phyloP scores from a whole-genome alignment of 306 rosid species.

The Castanea crenata region DNA sequence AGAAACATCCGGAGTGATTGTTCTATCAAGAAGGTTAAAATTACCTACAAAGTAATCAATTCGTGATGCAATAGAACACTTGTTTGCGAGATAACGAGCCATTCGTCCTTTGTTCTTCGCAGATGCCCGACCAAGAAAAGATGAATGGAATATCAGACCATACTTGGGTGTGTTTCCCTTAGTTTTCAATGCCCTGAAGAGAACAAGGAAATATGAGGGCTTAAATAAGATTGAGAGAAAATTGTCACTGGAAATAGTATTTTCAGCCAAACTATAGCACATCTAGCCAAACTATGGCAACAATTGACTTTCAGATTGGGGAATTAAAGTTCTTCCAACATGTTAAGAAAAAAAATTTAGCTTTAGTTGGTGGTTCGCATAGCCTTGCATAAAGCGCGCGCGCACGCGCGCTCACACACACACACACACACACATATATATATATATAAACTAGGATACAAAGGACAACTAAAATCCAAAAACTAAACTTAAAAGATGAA shows the following conservation, averaged over 20 bases:
- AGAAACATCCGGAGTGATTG: neutral
- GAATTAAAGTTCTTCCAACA: too few species aligned
- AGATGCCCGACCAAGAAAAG: constrained; percentile 95
- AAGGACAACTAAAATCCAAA: too few species aligned
- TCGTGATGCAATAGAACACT: constrained; percentile 95
- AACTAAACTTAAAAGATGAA: too few species aligned
- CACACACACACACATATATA: too few species aligned
- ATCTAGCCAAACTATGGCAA: too few species aligned
- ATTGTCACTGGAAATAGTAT: neutral
- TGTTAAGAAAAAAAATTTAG: too few species aligned
- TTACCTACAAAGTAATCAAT: constrained; percentile 95
- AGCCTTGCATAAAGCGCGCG: too few species aligned
- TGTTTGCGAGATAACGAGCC: constrained; percentile 99
- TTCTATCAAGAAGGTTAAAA: neutral
- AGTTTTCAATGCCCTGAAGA: constrained; percentile 90
- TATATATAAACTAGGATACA: too few species aligned
- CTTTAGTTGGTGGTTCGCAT: too few species aligned
- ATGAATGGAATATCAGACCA: constrained; percentile 94
- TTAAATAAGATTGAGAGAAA: neutral
- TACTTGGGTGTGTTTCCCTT: constrained; percentile 94
- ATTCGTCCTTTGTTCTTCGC: constrained; percentile 90
- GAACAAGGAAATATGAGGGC: constrained; percentile 1
- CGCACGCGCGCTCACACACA: too few species aligned
- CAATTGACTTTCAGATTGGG: too few species aligned
- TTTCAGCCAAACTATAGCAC: neutral